Evolutionary conservation across 345 rosid species (phyloP).

Genomic region (Bretschneidera sinensis): DNA sequence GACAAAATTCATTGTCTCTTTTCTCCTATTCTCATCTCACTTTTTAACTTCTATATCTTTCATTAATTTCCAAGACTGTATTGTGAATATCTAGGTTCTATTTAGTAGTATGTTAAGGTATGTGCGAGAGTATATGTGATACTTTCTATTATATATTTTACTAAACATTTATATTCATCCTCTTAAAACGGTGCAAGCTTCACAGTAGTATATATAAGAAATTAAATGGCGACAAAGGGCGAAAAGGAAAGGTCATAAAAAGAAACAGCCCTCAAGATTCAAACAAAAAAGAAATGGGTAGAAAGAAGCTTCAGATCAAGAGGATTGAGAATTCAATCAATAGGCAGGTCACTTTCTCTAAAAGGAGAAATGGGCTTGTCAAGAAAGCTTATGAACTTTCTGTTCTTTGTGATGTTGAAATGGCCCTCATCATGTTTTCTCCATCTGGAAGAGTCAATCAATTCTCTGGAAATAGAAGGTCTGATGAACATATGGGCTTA

Average conservation of each 20-base stretch:
- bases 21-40: background rate
- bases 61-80: background rate
- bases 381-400: constrained; percentile 62
- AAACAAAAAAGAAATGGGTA: constrained; percentile 32
- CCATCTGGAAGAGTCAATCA: constrained; percentile 50
- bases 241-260: background rate
- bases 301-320: constrained; percentile 47
- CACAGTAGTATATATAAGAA: no score
- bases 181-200: no score
- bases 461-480: constrained; percentile 60
- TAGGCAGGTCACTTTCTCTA: constrained; percentile 52
- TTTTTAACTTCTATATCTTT: background rate
- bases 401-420: constrained; percentile 54
- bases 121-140: no score
- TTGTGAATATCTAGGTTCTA: no score
- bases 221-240: background rate
- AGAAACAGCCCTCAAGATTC: background rate
- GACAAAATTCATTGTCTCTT: background rate
- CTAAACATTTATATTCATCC: no score
- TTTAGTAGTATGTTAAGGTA: no score
- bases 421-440: constrained; percentile 60
- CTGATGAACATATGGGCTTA: background rate
- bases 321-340: constrained; percentile 46
- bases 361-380: constrained; percentile 47
- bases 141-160: no score